Percentiles rank a stretch among this genome's conserved stretches.
Conservation (phyloP, 805 yeast species). For the Huiozyma naganishii region DNA sequence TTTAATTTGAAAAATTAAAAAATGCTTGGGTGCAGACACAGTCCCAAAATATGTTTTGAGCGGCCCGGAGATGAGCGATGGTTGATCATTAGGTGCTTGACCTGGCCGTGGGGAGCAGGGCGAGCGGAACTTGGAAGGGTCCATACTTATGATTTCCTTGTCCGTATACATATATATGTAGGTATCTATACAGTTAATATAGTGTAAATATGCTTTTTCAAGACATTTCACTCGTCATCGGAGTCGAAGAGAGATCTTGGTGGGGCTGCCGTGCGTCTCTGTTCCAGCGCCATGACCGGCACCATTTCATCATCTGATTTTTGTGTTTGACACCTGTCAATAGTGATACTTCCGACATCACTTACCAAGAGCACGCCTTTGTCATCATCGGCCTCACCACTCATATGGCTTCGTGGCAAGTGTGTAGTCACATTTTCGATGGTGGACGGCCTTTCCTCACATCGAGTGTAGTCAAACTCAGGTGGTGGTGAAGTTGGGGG, state of each 20-base stretch:
- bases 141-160: too few relatives aligned
- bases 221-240: conserved; percentile 7
- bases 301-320: neutral
- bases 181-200: too few relatives aligned
- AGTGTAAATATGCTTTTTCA: too few relatives aligned
- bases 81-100: too few relatives aligned
- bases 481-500: conserved; percentile 36
- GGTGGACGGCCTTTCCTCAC: conserved; percentile 29
- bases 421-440: neutral
- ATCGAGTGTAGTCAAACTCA: conserved; percentile 29
- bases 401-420: neutral
- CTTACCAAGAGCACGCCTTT: conserved; percentile 8
- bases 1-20: too few relatives aligned
- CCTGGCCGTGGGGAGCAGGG: too few relatives aligned
- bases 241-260: conserved; percentile 32
- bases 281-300: conserved; percentile 1
- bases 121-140: too few relatives aligned
- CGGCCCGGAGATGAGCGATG: too few relatives aligned
- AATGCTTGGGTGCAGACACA: too few relatives aligned
- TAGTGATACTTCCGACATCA: conserved; percentile 14
- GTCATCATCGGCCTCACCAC: neutral
- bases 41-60: too few relatives aligned
- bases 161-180: too few relatives aligned
- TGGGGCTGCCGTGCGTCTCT: conserved; percentile 29
- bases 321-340: conserved; percentile 11